Base-by-base conservation (phyloP, 2,329 filamentous ascomycete genomes). In the Ceratocystis lukuohia region DNA sequence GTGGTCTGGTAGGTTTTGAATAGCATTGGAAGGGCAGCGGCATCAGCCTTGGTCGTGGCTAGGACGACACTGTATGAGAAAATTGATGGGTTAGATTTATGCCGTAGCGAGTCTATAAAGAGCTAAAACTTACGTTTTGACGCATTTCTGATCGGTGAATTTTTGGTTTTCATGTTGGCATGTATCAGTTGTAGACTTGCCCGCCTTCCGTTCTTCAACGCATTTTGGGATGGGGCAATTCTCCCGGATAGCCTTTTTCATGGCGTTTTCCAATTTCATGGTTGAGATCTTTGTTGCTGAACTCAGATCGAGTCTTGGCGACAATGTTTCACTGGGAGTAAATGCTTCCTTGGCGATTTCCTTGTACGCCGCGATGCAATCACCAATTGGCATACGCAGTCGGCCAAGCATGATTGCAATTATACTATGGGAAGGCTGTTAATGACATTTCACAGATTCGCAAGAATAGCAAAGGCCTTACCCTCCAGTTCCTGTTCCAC, bases 401-500 rank as follows among this genome's bases (percentile, higher is more conserved):
- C 48, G 4, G 0, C 48, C 48, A 7, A 53, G 48, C 48, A 53
- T 53, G 1, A 53, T 53, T 8, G 48, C 48, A 15, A 53, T 50
- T 8, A 50, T n/a, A n/a, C 46, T 50, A 6, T 7, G 22, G 22
- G 22, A 20, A n/a, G 28, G 28, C 28, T 30, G 28, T 30, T 17
- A n/a, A 15, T 46, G 22, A 22, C 20, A 50, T 50, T n/a, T 53
- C 4, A 33, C 10, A 17, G 4, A 2, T 20, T 25, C 65, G 7
- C 20, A 53, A 25, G 20, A n/a, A 41, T 1, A n/a, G 45, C 6
- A 33, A 33, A 8, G 7, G n/a, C 46, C 66, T 20, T 64, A 72
- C 71, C 71, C 71, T 56, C 72, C 71, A 1, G 72, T 73, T 62
- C 72, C 72, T 17, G 72, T 74, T 20, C 72, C 72, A 56, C 71